phyloP scores from a whole-genome alignment of 148 eudicot genomes.

The Chenopodium berlandieri region DNA sequence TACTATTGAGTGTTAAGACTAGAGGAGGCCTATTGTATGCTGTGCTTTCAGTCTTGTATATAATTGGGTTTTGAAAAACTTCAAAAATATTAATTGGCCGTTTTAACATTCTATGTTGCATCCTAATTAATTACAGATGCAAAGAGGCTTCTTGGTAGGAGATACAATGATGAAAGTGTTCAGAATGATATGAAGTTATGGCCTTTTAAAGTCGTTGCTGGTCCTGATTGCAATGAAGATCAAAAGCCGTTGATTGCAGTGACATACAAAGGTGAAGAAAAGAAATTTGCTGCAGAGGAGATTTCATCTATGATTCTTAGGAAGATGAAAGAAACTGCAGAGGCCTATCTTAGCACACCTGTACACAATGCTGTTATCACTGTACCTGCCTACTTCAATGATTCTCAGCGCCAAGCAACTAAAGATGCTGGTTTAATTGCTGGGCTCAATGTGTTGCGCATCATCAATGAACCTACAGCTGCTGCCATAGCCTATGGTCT shows the following conservation, averaged over 20 bases:
- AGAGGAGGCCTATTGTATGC: too few species aligned
- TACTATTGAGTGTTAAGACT: too few species aligned
- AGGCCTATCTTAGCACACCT: neutral
- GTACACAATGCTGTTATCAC: conserved; percentile 8
- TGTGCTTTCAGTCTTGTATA: too few species aligned
- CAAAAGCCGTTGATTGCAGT: neutral
- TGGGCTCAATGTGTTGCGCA: neutral
- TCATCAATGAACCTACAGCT: conserved; percentile 2
- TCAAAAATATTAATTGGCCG: too few species aligned
- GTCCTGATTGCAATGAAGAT: neutral
- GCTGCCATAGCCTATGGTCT: conserved; percentile 5
- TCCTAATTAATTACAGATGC: neutral
- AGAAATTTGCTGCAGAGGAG: neutral
- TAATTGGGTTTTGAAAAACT: too few species aligned
- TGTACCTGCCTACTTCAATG: conserved; percentile 7
- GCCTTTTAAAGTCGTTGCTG: conserved; percentile 1
- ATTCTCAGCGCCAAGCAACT: neutral
- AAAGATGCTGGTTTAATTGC: neutral
- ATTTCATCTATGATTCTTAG: neutral
- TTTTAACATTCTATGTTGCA: neutral
- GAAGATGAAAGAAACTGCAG: neutral
- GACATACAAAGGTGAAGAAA: neutral
- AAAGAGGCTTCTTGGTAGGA: conserved; percentile 2
- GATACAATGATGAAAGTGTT: neutral
- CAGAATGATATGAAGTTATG: neutral